phyloP scores from a whole-genome alignment of 108 stramenopile genomes.

The Nitzschia inconspicua region DNA sequence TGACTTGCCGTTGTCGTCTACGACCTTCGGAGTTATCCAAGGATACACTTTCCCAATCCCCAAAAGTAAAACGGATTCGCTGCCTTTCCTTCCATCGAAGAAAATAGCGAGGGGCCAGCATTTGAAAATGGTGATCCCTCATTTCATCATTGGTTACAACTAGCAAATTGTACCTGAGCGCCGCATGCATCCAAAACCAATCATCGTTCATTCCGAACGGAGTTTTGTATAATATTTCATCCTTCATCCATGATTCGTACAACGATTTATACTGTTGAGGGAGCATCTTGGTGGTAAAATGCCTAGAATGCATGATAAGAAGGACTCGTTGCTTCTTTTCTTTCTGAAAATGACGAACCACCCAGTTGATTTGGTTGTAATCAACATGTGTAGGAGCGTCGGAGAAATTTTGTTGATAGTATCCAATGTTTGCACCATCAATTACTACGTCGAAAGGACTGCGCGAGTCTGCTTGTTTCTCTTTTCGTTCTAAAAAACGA shows the following conservation, averaged over 20 bases:
- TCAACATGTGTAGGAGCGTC: constrained; percentile 84
- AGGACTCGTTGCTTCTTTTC: constrained; percentile 47
- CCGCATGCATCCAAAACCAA: constrained; percentile 99
- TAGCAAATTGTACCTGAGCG: constrained; percentile 55
- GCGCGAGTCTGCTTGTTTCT: neutral
- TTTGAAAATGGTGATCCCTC: constrained; percentile 98
- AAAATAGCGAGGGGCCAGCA: constrained; percentile 87
- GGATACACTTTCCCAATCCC: constrained; percentile 23
- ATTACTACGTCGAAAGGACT: constrained; percentile 67
- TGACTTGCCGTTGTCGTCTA: constrained; percentile 15
- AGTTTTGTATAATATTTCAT: constrained; percentile 59
- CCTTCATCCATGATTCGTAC: constrained; percentile 47
- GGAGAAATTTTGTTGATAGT: constrained; percentile 86
- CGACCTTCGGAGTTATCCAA: neutral
- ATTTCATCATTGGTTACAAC: constrained; percentile 98
- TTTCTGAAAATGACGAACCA: constrained; percentile 61
- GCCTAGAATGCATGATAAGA: constrained; percentile 77
- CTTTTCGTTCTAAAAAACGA: constrained; percentile 20
- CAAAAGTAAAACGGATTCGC: constrained; percentile 83
- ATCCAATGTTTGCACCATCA: constrained; percentile 98
- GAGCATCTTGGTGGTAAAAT: constrained; percentile 56
- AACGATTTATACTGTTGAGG: constrained; percentile 48
- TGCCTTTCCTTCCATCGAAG: constrained; percentile 96
- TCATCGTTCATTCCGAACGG: constrained; percentile 94
- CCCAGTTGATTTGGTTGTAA: constrained; percentile 89